Base-by-base conservation (phyloP, 2,329 filamentous ascomycete genomes). In the Venturia asperata region DNA sequence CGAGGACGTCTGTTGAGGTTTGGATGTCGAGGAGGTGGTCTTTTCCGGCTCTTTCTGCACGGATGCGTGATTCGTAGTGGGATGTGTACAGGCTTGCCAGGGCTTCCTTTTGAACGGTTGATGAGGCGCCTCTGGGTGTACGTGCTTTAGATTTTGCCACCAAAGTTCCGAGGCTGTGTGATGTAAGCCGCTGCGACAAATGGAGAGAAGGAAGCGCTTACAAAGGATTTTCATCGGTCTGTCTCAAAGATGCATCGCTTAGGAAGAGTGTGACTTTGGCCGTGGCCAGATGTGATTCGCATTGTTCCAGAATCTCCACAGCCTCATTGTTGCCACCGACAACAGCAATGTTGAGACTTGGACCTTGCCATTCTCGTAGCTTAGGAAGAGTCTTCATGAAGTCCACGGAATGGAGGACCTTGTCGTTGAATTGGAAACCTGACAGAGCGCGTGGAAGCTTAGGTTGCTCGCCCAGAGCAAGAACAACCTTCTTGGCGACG, bases 321-420 rank as follows among this genome's bases (percentile, higher is more conserved):
- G 64, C 64, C 24, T 66, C 64, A n/a, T 65, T 62, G 37, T 42
- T 39, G 11, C 45, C 60, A 21, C 64, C 64, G 6, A 66, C 61
- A 21, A 66, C 30, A 15, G 64, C 64, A 37, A 66, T 58, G 3
- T 66, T 42, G 7, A 66, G 42, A 37, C 15, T 37, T 21, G 27
- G 4, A 11, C 49, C 61, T 30, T 52, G 24, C 60, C 27, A 55
- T 37, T 55, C 30, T 15, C 21, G 27, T 3, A 65, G 42, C 21
- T 41, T 30, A 5, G 58, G 61, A 27, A 42, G 37, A 41, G n/a
- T 15, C 21, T 41, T 41, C 43, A 34, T 61, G 34, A 63, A 63
- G 13, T 62, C 64, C 21, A 61, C 34, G 5, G 60, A 45, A 43
- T 66, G 64, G 17, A 45, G 27, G 17, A 63, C 61, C 11, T 58